Evolutionary conservation across 1,139 yeast species (phyloP).

Genomic region (Hansenula lynferdii): DNA sequence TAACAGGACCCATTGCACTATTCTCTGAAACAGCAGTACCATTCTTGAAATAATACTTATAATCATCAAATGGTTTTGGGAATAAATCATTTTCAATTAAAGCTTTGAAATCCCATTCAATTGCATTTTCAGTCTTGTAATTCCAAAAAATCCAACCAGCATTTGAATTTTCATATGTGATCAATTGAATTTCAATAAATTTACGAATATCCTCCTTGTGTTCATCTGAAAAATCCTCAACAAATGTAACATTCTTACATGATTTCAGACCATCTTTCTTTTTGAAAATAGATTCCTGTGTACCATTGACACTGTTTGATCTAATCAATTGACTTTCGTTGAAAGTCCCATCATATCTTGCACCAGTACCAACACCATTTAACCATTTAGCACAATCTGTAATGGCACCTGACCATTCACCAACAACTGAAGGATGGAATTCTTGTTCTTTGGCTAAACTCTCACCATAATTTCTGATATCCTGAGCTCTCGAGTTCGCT

Average conservation of each 20-base stretch:
- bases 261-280: slow-evolving; percentile 16
- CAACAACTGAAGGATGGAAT: slow-evolving; percentile 49
- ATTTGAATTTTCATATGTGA: slow-evolving; percentile 35
- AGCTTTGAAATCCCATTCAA: slow-evolving; percentile 60
- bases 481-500: slow-evolving; percentile 22
- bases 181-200: slow-evolving; percentile 47
- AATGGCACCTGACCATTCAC: slow-evolving; percentile 63
- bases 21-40: slow-evolving; percentile 14
- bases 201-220: slow-evolving; percentile 35
- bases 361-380: slow-evolving; percentile 55
- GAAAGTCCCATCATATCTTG: slow-evolving; percentile 52
- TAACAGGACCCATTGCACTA: too few species aligned
- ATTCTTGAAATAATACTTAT: slow-evolving; percentile 23
- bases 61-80: slow-evolving; percentile 53
- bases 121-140: slow-evolving; percentile 56
- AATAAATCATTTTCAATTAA: slow-evolving; percentile 45
- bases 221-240: slow-evolving; percentile 28
- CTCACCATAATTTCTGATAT: slow-evolving; percentile 34
- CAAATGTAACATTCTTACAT: slow-evolving; percentile 30
- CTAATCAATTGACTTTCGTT: slow-evolving; percentile 24
- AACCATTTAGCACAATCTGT: slow-evolving; percentile 67
- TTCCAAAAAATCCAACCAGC: slow-evolving; percentile 70
- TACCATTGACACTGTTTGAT: slow-evolving; percentile 10
- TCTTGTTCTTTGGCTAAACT: slow-evolving; percentile 31
- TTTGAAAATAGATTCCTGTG: background rate